These are phyloP conservation scores for Uromyces viciae-fabae DNA, from an alignment of 1,284 basidiomycete species.

Conservation along the genomic window DNA sequence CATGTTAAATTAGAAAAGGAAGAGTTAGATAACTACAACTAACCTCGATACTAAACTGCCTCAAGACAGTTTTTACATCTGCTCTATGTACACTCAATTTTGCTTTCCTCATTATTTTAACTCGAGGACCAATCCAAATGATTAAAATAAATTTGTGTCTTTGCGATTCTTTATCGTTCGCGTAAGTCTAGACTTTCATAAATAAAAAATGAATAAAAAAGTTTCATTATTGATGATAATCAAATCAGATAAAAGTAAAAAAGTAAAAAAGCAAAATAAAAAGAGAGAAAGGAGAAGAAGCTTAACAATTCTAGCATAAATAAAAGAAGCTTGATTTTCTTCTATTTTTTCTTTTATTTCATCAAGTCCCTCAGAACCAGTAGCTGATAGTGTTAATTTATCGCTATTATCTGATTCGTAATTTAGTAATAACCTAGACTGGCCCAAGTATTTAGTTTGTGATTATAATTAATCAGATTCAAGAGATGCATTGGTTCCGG, in stretches of 20 bases:
- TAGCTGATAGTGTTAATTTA: constrained; percentile 70
- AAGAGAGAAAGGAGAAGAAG: background rate
- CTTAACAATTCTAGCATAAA: constrained; percentile 67
- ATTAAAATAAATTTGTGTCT: constrained; percentile 79
- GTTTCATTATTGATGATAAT: background rate
- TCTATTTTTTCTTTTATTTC: constrained; percentile 73
- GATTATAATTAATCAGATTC: too few species aligned
- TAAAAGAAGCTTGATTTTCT: constrained; percentile 72
- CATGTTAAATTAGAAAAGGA: background rate
- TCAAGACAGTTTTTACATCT: constrained; percentile 74
- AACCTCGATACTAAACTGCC: constrained; percentile 73
- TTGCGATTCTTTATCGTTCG: constrained; percentile 52
- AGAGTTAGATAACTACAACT: background rate
- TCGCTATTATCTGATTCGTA: constrained; percentile 69
- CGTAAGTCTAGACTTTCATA: constrained; percentile 73
- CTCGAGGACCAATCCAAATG: constrained; percentile 78
- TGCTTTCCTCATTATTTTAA: constrained; percentile 83
- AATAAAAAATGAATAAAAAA: constrained; percentile 23
- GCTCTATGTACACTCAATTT: constrained; percentile 83
- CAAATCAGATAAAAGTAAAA: background rate
- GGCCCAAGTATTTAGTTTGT: background rate
- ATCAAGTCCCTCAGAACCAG: constrained; percentile 70
- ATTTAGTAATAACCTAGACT: constrained; percentile 38
- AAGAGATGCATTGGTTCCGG: too few species aligned
- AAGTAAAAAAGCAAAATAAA: background rate